A percentile compares a stretch with the other conserved stretches of the same genome.
phyloP scores from a whole-genome alignment of 805 yeast species.

The Alloascoidea hylecoeti region DNA sequence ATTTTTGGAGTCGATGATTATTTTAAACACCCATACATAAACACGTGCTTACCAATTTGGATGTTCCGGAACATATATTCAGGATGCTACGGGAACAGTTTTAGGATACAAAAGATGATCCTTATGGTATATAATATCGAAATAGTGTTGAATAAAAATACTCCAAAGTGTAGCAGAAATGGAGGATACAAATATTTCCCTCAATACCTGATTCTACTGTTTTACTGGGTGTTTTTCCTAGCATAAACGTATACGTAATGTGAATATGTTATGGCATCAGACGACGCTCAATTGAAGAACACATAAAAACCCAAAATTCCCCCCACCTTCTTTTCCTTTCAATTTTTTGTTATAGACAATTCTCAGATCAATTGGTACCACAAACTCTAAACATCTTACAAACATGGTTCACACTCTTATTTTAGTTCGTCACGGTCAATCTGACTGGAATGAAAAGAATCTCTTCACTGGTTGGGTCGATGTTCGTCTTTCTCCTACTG shows the following conservation, averaged over 20 bases:
- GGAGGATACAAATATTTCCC: too few relatives aligned
- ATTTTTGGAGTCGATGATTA: neutral
- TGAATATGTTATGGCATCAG: too few relatives aligned
- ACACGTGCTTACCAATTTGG: neutral
- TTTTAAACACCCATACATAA: neutral
- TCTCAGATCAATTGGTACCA: conserved; percentile 1
- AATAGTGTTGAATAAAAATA: too few relatives aligned
- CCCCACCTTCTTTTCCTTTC: conserved; percentile 57
- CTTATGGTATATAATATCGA: too few relatives aligned
- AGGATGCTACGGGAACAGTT: too few relatives aligned
- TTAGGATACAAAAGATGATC: too few relatives aligned
- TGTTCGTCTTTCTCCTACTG: conserved; percentile 69
- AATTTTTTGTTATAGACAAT: neutral
- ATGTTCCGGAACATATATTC: too few relatives aligned
- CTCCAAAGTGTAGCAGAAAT: too few relatives aligned
- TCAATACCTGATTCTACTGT: too few relatives aligned
- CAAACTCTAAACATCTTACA: neutral
- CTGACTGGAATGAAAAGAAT: conserved; percentile 98
- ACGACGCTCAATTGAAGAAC: too few relatives aligned
- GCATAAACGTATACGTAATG: too few relatives aligned
- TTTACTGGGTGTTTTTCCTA: neutral
- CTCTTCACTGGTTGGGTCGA: conserved; percentile 99
- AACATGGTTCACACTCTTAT: conserved; percentile 42
- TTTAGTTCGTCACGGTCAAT: conserved; percentile 97
- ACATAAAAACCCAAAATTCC: conserved; percentile 75